Conservation (phyloP, 2,329 filamentous ascomycete species). For the Alternaria rosae region DNA sequence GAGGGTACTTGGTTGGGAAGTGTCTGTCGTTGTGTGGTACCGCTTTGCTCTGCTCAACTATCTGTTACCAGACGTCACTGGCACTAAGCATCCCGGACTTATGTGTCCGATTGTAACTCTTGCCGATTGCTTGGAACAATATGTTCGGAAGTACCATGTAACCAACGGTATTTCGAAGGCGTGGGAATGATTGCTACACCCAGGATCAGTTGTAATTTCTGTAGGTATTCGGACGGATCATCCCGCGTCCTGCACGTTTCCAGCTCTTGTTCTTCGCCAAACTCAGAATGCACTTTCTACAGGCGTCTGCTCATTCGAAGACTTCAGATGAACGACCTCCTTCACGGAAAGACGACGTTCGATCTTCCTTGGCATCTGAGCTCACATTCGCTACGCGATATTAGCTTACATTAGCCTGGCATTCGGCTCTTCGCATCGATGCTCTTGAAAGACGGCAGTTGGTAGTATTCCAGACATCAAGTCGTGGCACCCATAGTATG, state of each 20-base stretch:
- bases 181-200: not conserved
- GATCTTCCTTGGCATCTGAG: constrained; percentile 17
- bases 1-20: not conserved
- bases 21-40: not conserved
- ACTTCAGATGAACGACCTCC: not conserved
- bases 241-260: not conserved
- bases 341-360: not conserved
- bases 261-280: not conserved
- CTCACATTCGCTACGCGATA: constrained; percentile 19
- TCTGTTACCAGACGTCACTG: not conserved
- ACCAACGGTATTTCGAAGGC: not conserved
- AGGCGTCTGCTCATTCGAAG: not conserved
- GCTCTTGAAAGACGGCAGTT: constrained; percentile 10
- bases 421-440: constrained; percentile 11
- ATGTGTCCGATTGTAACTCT: not conserved
- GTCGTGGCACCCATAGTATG: not conserved
- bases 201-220: not conserved
- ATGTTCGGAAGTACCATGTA: not conserved
- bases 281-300: not conserved
- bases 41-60: not conserved
- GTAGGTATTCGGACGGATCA: not conserved
- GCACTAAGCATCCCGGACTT: not conserved
- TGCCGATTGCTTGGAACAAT: not conserved
- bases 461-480: not conserved
- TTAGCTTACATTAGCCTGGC: constrained; percentile 17